Percentiles rank a stretch among this genome's conserved stretches.
Conservation (phyloP, 2,329 filamentous ascomycete genomes). For the Dactylellina haptotyla region DNA sequence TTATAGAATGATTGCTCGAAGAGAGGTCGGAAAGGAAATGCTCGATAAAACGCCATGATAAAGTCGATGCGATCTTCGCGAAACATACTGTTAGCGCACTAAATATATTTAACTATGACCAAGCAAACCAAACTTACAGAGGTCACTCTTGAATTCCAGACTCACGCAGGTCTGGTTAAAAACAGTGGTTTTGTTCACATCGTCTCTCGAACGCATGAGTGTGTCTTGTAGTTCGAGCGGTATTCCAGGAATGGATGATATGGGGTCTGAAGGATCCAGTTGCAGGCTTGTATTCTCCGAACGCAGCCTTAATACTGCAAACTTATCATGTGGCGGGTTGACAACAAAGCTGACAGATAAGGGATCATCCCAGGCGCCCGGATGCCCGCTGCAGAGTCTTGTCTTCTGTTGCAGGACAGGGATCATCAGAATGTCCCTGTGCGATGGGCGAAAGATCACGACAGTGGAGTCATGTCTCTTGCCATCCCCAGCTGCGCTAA, state of each 20-base stretch:
- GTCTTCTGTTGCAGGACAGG: constrained; percentile 32
- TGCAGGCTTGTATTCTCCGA: background rate
- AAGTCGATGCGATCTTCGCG: constrained; percentile 27
- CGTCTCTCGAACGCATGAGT: constrained; percentile 24
- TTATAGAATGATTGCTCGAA: constrained; percentile 35
- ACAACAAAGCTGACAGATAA: constrained; percentile 33
- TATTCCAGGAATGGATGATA: constrained; percentile 20
- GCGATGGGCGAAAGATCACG: constrained; percentile 33
- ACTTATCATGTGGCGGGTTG: constrained; percentile 38
- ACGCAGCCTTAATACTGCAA: constrained; percentile 24
- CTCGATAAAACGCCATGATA: constrained; percentile 14
- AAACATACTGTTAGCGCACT: background rate
- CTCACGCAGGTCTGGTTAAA: constrained; percentile 42
- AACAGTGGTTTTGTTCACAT: constrained; percentile 31
- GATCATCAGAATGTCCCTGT: constrained; percentile 34
- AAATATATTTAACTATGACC: background rate
- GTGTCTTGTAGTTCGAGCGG: constrained; percentile 29
- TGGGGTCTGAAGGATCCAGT: constrained; percentile 26
- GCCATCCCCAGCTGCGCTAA: background rate
- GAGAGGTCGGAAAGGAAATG: constrained; percentile 28
- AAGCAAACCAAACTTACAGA: background rate
- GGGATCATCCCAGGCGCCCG: constrained; percentile 20
- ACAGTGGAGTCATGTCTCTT: constrained; percentile 36
- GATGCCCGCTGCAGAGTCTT: constrained; percentile 13
- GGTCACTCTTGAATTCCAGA: constrained; percentile 31